Evolutionary conservation across 148 eudicot species (phyloP).

Genomic region (Diospyros kaki): DNA sequence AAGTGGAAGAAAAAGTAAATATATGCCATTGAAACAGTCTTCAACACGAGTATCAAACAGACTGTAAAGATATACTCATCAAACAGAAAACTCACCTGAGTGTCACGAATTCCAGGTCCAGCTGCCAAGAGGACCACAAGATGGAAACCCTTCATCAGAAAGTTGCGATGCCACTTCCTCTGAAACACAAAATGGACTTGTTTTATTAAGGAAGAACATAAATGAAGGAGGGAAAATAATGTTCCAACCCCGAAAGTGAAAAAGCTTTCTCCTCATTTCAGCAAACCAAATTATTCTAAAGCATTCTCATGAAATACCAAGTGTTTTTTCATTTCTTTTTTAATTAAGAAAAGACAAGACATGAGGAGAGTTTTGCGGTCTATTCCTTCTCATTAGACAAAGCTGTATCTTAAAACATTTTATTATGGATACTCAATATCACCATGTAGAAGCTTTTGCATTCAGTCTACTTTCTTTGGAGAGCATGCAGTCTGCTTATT

Average conservation of each 20-base stretch:
- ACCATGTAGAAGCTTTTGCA: background rate
- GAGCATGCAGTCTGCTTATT: background rate
- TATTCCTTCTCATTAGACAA: background rate
- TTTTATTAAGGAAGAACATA: slow-evolving; percentile 12
- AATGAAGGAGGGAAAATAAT: background rate
- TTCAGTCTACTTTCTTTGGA: background rate
- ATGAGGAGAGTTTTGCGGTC: too few species aligned
- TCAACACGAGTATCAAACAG: slow-evolving; percentile 1
- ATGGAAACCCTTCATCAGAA: slow-evolving; percentile 98
- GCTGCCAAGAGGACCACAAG: slow-evolving; percentile 91
- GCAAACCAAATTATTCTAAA: background rate
- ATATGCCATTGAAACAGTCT: background rate
- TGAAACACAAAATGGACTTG: slow-evolving; percentile 29
- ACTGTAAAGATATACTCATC: background rate
- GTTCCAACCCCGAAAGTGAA: slow-evolving; percentile 4
- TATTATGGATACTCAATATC: background rate
- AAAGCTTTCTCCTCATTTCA: background rate
- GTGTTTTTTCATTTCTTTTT: too few species aligned
- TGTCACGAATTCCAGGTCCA: slow-evolving; percentile 95
- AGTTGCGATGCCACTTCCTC: slow-evolving; percentile 99
- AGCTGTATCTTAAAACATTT: background rate
- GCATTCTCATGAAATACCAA: background rate
- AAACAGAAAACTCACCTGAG: slow-evolving; percentile 57
- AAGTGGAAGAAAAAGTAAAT: background rate
- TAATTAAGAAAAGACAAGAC: too few species aligned